A percentile compares a stretch with the other conserved stretches of the same genome.
Evolutionary conservation across 1,139 yeast genomes (phyloP).

Genomic region (Lodderomyces elongisporus): DNA sequence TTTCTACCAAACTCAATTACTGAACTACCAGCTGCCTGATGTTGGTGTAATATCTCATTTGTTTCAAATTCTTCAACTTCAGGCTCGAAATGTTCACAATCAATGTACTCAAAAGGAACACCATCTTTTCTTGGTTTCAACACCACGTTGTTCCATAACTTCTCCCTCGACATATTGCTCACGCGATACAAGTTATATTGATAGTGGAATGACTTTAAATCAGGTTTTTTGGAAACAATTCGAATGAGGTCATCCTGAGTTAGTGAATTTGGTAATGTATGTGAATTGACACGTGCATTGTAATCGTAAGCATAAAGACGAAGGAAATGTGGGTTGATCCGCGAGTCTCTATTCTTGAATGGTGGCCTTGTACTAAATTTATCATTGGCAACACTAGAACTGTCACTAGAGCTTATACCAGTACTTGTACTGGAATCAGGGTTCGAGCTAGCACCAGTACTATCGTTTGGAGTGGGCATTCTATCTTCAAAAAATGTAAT

Average conservation of each 20-base stretch:
- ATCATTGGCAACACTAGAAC: no score
- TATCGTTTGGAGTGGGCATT: no score
- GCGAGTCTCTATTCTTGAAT: constrained; percentile 38
- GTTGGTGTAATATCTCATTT: constrained; percentile 2
- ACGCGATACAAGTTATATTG: constrained; percentile 25
- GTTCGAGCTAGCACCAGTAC: no score
- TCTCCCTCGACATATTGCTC: constrained; percentile 37
- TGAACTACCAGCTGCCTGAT: constrained; percentile 3
- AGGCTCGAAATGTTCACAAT: constrained; percentile 19
- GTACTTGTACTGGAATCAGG: no score
- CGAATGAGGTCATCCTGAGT: constrained; percentile 9
- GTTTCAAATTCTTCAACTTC: constrained; percentile 13
- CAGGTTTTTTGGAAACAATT: constrained; percentile 15
- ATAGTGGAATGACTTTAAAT: constrained; percentile 24
- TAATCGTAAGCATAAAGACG: constrained; percentile 45
- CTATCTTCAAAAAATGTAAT: constrained; percentile 8
- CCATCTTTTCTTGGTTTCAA: constrained; percentile 43
- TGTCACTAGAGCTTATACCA: no score
- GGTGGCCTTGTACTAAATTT: constrained; percentile 9
- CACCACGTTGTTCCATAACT: constrained; percentile 47
- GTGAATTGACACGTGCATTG: constrained; percentile 23
- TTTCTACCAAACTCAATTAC: no score
- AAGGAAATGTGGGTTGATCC: constrained; percentile 43
- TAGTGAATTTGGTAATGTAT: constrained; percentile 10
- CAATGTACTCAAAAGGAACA: constrained; percentile 23